Base-by-base conservation (phyloP, 2,329 filamentous ascomycete species). In the Pseudophaeomoniella oleicola region DNA sequence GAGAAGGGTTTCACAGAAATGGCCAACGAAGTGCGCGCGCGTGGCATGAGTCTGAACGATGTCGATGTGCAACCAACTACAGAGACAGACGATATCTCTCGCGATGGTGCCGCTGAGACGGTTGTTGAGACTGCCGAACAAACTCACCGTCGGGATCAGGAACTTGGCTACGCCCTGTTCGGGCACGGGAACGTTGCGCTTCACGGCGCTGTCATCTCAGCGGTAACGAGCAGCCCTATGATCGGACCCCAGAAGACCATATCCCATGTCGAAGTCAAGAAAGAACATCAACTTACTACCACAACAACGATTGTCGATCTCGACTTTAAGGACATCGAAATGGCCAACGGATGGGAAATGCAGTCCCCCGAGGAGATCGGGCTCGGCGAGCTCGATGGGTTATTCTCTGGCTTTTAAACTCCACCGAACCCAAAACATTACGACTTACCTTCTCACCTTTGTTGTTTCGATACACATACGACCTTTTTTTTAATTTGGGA, bases 1-100 rank as follows among this genome's bases (percentile, higher is more conserved):
- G 88, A 96, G 66, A 83, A 81, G 52, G 90, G 96, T 58, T 98
- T 98, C 53, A 94, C 88, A 4, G 84, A 93, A 60, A 96, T 87
- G 1, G 90, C 90, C 12, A 83, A 85, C 46, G 84, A 80, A 34
- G 72, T 96, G 48, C 83, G 74, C 40, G 66, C 70, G 59, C 69
- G 66, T 45, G 64, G 57, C 43, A 60, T 49, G 53, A 67, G 57
- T 41, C 53, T 50, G 13, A 60, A 63, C 36, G 57, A 56, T 38
- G 50, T 54, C 27, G 59, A 57, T 39, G 47, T 50, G 15, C 56
- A 33, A 45, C 53, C 49, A 44, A 56, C 54, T 22, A 59, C 52
- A 32, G 54, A 51, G 38, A 42, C 57, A 51, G 44, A 47, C 48
- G 27, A 48, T 19, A 37, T 45, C 38, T 9, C 6, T 27, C 22